phyloP scores from a whole-genome alignment of 169 alveolate species.

The Plasmodium malariae region DNA sequence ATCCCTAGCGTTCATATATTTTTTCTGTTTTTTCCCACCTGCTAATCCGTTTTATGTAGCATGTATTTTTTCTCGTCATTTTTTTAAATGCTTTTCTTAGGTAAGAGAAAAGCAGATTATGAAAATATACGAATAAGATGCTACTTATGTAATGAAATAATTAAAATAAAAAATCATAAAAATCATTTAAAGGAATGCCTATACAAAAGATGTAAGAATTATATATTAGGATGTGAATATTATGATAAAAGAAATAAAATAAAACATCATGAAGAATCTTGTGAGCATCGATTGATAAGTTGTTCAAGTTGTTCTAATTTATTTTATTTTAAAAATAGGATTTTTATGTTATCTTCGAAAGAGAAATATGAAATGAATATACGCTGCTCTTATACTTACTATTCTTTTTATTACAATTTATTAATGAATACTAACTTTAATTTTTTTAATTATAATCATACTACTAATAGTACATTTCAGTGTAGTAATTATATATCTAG shows the following conservation, averaged over 20 bases:
- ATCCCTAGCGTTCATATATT: too few species aligned
- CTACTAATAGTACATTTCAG: background rate
- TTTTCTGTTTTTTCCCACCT: background rate
- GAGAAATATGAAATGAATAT: conserved; percentile 47
- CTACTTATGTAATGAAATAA: conserved; percentile 30
- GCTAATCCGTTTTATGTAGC: too few species aligned
- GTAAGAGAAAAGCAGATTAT: conserved; percentile 58
- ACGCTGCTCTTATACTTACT: conserved; percentile 35
- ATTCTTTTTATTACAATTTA: conserved; percentile 67
- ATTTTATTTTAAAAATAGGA: conserved; percentile 69
- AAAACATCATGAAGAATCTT: conserved; percentile 47
- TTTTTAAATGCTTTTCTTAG: background rate
- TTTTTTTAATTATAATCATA: conserved; percentile 9
- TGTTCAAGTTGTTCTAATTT: conserved; percentile 74
- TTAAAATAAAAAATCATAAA: conserved; percentile 56
- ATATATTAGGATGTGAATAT: conserved; percentile 74
- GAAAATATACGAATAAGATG: conserved; percentile 68
- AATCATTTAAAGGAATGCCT: conserved; percentile 42
- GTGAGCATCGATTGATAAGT: conserved; percentile 74
- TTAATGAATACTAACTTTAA: conserved; percentile 66
- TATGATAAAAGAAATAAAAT: conserved; percentile 63
- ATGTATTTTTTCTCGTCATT: background rate
- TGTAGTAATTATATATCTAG: conserved; percentile 47
- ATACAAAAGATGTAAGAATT: conserved; percentile 72
- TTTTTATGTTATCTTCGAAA: conserved; percentile 51